A percentile compares a stretch with the other conserved stretches of the same genome.
These are phyloP conservation scores for Diphasiastrum complanatum DNA, from an alignment of 83 land plant species.

Conservation along the genomic window DNA sequence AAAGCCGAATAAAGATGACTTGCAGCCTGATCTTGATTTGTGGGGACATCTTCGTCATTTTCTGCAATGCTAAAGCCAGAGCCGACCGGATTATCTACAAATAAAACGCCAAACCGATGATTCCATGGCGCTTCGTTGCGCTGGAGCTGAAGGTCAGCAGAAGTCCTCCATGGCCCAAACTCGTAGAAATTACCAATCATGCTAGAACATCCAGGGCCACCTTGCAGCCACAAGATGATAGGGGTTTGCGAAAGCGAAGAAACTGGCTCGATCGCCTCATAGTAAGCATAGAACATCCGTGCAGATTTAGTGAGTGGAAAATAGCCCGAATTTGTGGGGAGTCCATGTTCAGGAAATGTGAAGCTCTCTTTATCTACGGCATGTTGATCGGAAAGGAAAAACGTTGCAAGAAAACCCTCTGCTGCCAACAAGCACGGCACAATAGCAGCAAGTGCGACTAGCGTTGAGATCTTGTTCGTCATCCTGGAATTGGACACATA, in stretches of 20 bases:
- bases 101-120: slow-evolving; percentile 58
- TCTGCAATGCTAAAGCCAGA: slow-evolving; percentile 34
- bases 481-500: no score
- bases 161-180: slow-evolving; percentile 68
- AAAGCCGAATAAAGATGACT: slow-evolving; percentile 26
- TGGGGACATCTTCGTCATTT: slow-evolving; percentile 22
- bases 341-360: slow-evolving; percentile 21
- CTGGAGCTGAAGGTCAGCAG: slow-evolving; percentile 23
- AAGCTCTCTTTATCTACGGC: no score
- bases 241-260: slow-evolving; percentile 40
- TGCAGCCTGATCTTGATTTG: slow-evolving; percentile 23
- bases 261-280: slow-evolving; percentile 51
- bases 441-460: no score
- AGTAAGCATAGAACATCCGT: slow-evolving; percentile 64
- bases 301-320: slow-evolving; percentile 29
- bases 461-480: no score
- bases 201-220: slow-evolving; percentile 92
- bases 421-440: no score
- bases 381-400: no score
- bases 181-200: slow-evolving; percentile 71
- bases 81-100: slow-evolving; percentile 52
- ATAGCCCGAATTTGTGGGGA: slow-evolving; percentile 61
- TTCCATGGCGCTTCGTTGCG: slow-evolving; percentile 67
- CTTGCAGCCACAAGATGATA: slow-evolving; percentile 76
- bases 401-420: no score